A percentile compares a stretch with the other conserved stretches of the same genome.
These are phyloP conservation scores for Panus rudis DNA, from an alignment of 768 basidiomycete genomes.

Conservation along the genomic window DNA sequence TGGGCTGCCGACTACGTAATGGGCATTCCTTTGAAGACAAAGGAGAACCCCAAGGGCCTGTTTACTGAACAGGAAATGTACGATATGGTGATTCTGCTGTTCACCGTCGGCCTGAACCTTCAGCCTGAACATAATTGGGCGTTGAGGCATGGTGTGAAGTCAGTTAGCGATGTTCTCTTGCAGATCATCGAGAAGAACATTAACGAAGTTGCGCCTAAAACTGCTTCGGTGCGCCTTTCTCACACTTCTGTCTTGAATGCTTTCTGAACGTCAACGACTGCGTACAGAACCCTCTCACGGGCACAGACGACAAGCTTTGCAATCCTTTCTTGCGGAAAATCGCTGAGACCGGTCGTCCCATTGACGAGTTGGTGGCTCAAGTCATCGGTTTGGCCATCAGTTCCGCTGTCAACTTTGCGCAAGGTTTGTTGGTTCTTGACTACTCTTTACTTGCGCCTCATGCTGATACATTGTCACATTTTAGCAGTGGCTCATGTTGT, in stretches of 20 bases:
- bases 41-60: conserved; percentile 34
- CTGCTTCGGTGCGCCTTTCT: conserved; percentile 22
- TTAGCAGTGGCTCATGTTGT: conserved; percentile 39
- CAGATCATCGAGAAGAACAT: conserved; percentile 28
- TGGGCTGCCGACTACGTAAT: conserved; percentile 34
- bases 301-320: conserved; percentile 27
- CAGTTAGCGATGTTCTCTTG: conserved; percentile 25
- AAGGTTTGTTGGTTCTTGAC: conserved; percentile 25
- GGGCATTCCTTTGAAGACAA: conserved; percentile 42
- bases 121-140: conserved; percentile 29
- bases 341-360: conserved; percentile 27
- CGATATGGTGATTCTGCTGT: conserved; percentile 32
- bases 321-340: conserved; percentile 35
- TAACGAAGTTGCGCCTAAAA: conserved; percentile 18
- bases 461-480: too few relatives aligned
- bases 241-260: neutral
- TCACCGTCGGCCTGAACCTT: conserved; percentile 24
- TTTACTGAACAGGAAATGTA: conserved; percentile 43
- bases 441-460: too few relatives aligned
- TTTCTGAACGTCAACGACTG: too few relatives aligned
- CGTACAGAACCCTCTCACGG: conserved; percentile 24
- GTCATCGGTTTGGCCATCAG: conserved; percentile 42
- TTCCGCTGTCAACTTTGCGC: conserved; percentile 39
- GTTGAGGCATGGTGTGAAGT: conserved; percentile 21
- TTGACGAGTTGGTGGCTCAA: conserved; percentile 37